Percentiles rank a stretch among this genome's conserved stretches.
Evolutionary conservation across 345 rosid species (phyloP).

Genomic region (Aquilaria sinensis): DNA sequence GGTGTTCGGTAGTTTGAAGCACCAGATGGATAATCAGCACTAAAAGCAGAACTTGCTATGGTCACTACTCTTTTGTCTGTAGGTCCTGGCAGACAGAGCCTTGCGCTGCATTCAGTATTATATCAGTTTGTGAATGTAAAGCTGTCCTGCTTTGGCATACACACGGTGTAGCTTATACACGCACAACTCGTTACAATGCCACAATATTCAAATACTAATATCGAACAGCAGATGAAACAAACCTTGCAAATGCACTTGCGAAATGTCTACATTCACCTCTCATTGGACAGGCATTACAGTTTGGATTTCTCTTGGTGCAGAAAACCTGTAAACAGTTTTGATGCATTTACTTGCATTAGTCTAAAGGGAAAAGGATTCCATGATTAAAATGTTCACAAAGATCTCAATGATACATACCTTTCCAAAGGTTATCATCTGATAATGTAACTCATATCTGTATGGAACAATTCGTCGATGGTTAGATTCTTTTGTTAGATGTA

Average conservation of each 20-base stretch:
- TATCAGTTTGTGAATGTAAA: neutral
- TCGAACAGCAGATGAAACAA: neutral
- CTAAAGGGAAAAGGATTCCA: neutral
- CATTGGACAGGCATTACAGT: conserved; percentile 80
- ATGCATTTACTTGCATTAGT: neutral
- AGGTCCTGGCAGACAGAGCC: conserved; percentile 34
- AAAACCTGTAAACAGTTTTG: conserved; percentile 37
- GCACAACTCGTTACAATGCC: no score
- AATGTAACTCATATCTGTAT: conserved; percentile 61
- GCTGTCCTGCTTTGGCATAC: no score
- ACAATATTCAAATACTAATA: no score
- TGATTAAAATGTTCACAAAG: neutral
- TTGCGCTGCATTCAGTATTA: conserved; percentile 27
- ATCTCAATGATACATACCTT: conserved; percentile 37
- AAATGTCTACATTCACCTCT: conserved; percentile 69
- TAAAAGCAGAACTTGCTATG: conserved; percentile 4
- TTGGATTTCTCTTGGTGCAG: conserved; percentile 68
- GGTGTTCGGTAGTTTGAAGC: no score
- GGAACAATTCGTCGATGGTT: neutral
- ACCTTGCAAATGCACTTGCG: conserved; percentile 81
- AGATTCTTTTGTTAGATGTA: neutral
- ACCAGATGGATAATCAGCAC: no score
- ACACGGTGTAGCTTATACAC: no score
- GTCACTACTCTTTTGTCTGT: conserved; percentile 18
- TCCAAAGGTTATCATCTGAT: conserved; percentile 76